Conservation (phyloP, 2,329 filamentous ascomycete species). For the Colletotrichum sp. region DNA sequence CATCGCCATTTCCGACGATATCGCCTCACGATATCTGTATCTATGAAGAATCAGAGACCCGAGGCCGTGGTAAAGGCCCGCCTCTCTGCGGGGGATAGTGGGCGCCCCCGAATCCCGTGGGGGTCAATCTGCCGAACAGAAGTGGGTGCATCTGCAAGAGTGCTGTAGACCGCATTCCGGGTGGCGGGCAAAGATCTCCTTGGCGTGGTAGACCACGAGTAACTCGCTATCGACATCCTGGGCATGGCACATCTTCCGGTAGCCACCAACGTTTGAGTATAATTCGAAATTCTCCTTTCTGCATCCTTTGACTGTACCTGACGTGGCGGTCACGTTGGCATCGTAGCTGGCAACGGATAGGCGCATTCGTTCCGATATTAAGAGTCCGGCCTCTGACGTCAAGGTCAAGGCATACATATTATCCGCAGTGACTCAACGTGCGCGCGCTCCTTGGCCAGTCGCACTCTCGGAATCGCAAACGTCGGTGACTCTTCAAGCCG, state of each 20-base stretch:
- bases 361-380: neutral
- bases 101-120: slow-evolving; percentile 1
- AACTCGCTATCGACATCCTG: neutral
- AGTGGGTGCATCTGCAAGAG: neutral
- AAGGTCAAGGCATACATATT: neutral
- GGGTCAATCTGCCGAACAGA: neutral
- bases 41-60: neutral
- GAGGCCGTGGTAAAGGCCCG: neutral
- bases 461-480: neutral
- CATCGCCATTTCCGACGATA: neutral
- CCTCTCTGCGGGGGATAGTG: neutral
- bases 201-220: neutral
- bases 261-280: neutral
- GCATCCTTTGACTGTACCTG: neutral
- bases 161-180: neutral
- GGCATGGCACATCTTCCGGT: neutral
- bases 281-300: neutral
- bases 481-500: neutral
- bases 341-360: neutral
- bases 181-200: neutral
- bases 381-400: neutral
- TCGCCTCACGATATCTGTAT: slow-evolving; percentile 2
- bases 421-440: neutral
- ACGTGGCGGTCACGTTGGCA: neutral
- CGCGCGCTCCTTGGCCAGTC: neutral